Evolutionary conservation across 768 basidiomycete species (phyloP).

Genomic region (Naganishia randhawae): DNA sequence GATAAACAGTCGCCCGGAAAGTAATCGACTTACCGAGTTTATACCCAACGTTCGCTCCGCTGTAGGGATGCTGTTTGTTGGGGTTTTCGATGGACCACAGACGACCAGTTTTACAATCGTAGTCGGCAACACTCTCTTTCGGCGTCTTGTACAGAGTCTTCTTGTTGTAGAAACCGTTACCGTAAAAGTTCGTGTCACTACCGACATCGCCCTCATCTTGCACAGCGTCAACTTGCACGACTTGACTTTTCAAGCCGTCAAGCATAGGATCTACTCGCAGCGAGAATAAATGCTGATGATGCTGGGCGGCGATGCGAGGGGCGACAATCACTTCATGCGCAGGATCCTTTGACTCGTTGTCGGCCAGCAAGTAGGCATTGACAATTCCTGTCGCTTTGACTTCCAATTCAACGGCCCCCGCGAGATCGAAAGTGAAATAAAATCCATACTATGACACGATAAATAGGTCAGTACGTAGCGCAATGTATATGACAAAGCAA

Average conservation of each 20-base stretch:
- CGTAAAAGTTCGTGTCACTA: conserved; percentile 72
- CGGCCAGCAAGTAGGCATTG: conserved; percentile 59
- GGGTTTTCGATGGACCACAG: conserved; percentile 78
- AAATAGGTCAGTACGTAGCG: background rate
- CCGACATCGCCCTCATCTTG: conserved; percentile 67
- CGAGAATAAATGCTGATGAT: conserved; percentile 56
- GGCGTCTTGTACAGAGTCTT: conserved; percentile 59
- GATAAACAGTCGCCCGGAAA: too few species aligned
- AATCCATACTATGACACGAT: conserved; percentile 39
- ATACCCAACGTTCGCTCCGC: conserved; percentile 70
- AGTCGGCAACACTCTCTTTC: conserved; percentile 64
- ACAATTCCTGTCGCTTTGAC: conserved; percentile 79
- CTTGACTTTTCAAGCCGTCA: conserved; percentile 75
- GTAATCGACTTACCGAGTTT: conserved; percentile 51
- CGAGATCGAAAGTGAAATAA: conserved; percentile 86
- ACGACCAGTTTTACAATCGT: conserved; percentile 65
- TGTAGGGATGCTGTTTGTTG: conserved; percentile 64
- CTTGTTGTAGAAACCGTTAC: conserved; percentile 71
- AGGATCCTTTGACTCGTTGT: conserved; percentile 58
- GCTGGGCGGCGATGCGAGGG: conserved; percentile 55
- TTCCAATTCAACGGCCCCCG: conserved; percentile 81
- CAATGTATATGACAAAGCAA: background rate
- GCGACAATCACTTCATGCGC: conserved; percentile 74
- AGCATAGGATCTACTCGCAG: conserved; percentile 82
- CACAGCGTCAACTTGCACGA: conserved; percentile 75